Base-by-base conservation (phyloP, 192 early-diverging fungal species). In the Podila epicladia region DNA sequence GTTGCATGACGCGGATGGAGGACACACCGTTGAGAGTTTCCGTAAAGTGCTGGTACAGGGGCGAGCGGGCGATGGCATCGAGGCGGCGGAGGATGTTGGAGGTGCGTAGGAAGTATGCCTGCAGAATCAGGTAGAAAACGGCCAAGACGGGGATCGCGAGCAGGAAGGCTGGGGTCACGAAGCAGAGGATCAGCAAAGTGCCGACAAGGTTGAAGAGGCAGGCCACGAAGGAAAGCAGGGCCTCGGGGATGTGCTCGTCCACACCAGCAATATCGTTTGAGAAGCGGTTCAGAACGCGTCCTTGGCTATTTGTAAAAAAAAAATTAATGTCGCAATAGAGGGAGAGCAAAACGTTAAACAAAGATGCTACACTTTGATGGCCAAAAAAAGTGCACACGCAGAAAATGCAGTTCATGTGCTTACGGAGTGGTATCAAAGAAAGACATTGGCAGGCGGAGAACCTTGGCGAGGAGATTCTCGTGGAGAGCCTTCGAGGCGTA, bases 31-130 rank as follows among this genome's bases (percentile, higher is more conserved):
- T 31, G 7, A 92, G 72, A 1, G 91, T 87, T 65, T 93, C 90
- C 28, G 86, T 83, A 55, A 91, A 92, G 58, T 85, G 87, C 11
- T 94, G 89, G 65, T 92, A 95, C 5, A 97, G 85, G 0, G 96
- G 96, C 1, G 90, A 92, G 29, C 92, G 88, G 5, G 93, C 84
- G 22, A 93, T 84, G 2, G 92, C 91, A 48, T 95, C 90, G 24
- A 97, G 67, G n/a, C 94, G 89, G 65, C 93, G 95, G 49, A 97
- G 80, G 66, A 91, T 91, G 58, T 92, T 90, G 1, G 91, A 92
- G 12, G 91, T 91, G 9, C 86, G 68, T 31, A 95, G 82, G 75
- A 94, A 96, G 63, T 89, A 87, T 7, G 68, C 60, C 33, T 89
- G 85, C 22, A 91, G 45, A 51, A 65, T 62, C 22, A 74, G 62